Percentiles rank a stretch among this genome's conserved stretches.
phyloP scores from a whole-genome alignment of 2,329 filamentous ascomycete species.

The Chaetomium globosum region DNA sequence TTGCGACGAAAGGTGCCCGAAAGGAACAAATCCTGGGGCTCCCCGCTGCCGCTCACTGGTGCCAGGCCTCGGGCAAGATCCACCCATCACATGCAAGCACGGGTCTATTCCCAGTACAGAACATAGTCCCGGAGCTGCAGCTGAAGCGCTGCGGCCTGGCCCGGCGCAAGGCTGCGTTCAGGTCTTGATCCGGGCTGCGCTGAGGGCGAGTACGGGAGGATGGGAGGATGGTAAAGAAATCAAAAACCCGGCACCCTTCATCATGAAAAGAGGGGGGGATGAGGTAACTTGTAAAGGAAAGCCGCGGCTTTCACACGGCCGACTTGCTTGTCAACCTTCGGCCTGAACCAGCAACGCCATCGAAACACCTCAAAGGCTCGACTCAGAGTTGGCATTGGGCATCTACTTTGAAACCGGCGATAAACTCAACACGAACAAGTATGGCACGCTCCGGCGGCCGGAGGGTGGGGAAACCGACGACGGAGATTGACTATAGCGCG shows the following conservation, averaged over 20 bases:
- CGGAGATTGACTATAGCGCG: conserved; percentile 1
- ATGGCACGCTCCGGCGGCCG: not conserved
- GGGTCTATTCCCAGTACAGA: not conserved
- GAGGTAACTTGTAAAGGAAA: not conserved
- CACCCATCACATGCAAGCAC: not conserved
- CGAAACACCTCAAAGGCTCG: not conserved
- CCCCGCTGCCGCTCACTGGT: not conserved
- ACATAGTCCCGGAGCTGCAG: not conserved
- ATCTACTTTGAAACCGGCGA: not conserved
- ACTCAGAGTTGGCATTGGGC: not conserved
- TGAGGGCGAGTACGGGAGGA: not conserved
- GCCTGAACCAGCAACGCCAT: not conserved
- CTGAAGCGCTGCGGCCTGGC: not conserved
- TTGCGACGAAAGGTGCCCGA: not conserved
- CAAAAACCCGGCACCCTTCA: not conserved
- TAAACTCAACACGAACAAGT: not conserved
- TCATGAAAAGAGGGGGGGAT: not conserved
- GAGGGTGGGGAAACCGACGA: not conserved
- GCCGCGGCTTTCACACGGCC: not conserved
- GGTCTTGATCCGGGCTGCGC: not conserved
- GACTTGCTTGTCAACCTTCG: not conserved
- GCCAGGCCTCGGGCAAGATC: not conserved
- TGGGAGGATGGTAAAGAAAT: not conserved
- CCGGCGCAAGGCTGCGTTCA: not conserved
- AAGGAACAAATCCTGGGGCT: not conserved